Conservation (phyloP, 2,329 filamentous ascomycete species). For the Epichloe brachyelytri region DNA sequence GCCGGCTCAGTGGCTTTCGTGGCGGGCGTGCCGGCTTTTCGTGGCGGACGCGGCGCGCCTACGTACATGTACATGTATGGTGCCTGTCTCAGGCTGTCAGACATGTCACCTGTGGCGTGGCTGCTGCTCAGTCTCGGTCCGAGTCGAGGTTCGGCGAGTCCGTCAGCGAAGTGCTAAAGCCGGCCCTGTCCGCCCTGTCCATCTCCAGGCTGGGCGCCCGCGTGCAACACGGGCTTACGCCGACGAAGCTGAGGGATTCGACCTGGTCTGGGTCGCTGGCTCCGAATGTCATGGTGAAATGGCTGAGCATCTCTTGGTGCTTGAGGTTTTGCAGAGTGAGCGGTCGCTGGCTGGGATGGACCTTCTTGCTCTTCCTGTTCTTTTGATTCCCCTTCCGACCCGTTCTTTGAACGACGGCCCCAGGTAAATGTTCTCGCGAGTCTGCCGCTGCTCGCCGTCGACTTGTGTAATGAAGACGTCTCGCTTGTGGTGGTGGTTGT, state of each 20-base stretch:
- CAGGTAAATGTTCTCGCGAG: constrained; percentile 21
- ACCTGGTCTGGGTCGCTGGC: constrained; percentile 21
- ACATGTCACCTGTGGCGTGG: no score
- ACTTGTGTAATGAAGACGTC: constrained; percentile 19
- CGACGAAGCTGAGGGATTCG: constrained; percentile 20
- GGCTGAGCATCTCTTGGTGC: constrained; percentile 33
- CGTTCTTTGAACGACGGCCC: constrained; percentile 11
- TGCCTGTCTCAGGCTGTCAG: no score
- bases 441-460: constrained; percentile 14
- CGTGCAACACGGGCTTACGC: constrained; percentile 33
- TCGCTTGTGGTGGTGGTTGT: constrained; percentile 13
- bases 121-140: no score
- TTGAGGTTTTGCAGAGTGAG: constrained; percentile 31
- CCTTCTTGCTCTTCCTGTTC: constrained; percentile 15
- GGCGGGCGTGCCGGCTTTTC: no score
- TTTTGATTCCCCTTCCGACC: constrained; percentile 11
- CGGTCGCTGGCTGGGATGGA: constrained; percentile 32
- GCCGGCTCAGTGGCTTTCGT: not conserved
- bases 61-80: no score
- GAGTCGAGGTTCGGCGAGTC: constrained; percentile 4
- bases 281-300: constrained; percentile 35
- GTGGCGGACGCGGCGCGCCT: no score
- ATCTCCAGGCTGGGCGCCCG: constrained; percentile 23
- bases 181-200: constrained; percentile 9
- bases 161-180: constrained; percentile 2